Evolutionary conservation across 2,329 filamentous ascomycete species (phyloP).

Genomic region (Fusarium avenaceum): DNA sequence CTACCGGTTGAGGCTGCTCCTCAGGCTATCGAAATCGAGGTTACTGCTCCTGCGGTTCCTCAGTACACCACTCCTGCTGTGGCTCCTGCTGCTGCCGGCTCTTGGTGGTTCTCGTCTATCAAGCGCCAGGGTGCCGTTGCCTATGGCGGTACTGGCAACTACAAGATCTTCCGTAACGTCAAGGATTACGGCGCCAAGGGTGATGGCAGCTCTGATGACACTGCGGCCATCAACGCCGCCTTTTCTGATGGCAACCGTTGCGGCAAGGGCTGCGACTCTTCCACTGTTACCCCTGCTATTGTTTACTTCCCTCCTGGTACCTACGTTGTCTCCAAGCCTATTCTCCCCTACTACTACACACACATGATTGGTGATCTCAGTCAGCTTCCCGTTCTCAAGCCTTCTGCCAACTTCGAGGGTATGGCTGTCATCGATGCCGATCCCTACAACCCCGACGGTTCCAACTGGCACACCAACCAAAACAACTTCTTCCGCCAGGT

Average conservation of each 20-base stretch:
- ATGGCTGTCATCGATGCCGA: slow-evolving; percentile 93
- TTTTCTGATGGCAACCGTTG: slow-evolving; percentile 85
- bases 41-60: slow-evolving; percentile 11
- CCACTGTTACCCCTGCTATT: slow-evolving; percentile 84
- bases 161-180: slow-evolving; percentile 83
- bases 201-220: slow-evolving; percentile 82
- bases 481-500: slow-evolving; percentile 88
- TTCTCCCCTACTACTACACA: slow-evolving; percentile 92
- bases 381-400: slow-evolving; percentile 81
- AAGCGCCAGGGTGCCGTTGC: slow-evolving; percentile 76
- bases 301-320: slow-evolving; percentile 93
- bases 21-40: slow-evolving; percentile 6
- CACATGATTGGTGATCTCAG: slow-evolving; percentile 88
- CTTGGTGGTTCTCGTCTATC: slow-evolving; percentile 81
- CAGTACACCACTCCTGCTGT: background rate
- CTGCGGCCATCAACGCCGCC: slow-evolving; percentile 86
- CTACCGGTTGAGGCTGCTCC: slow-evolving; percentile 53
- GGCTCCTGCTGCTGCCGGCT: slow-evolving; percentile 43
- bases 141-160: slow-evolving; percentile 68
- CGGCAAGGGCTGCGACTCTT: slow-evolving; percentile 83
- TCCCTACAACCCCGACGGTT: slow-evolving; percentile 78
- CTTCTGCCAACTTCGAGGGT: slow-evolving; percentile 77
- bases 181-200: slow-evolving; percentile 80
- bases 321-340: slow-evolving; percentile 83
- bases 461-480: slow-evolving; percentile 84